Evolutionary conservation across 306 rosid species (phyloP), one percentile per base, ranked within the genome.

Genomic region (Quercus agrifolia): DNA sequence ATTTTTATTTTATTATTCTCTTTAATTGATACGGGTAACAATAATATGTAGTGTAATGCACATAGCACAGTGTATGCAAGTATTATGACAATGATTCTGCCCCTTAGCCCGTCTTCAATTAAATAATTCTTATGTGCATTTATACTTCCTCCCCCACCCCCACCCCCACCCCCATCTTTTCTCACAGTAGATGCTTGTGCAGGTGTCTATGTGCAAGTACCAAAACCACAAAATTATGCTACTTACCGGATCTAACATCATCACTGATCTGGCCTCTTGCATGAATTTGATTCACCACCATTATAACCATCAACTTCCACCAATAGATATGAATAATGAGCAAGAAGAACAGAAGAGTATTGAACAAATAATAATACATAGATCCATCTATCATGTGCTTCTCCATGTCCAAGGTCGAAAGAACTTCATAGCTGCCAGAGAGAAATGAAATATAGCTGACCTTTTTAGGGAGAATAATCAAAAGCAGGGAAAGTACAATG

Each of bases 211-310:
- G 8, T 66, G 59, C 74, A 56, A 25, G 23, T 46, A 51, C 33
- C 20, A 44, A 84, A 71, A 64, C 38, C 63, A 73, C 74, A 63
- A 13, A 59, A 18, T 27, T 19, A 49, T 74, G 72, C 74, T 73
- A 71, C 90, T 88, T 81, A 94, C 98, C 98, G 66, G 98, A 94
- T 44, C 98, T 93, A 85, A 94, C 94, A 80, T 94, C 98, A 27
- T 94, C 96, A 49, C 97, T 84, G 74, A 94, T 81, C 79, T 86
- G 91, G 56, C 98, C 98, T 89, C 83, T 79, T 35, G 90, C 89
- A 84, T 87, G 93, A 79, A 94, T 87, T 92, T 92, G 97, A 82
- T 87, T 84, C 61, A 86, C 93, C 74, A 91, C 93, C 98, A 94
- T 94, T 61, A 96, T 89, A 74, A 73, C 91, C 61, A 94, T 94